phyloP scores from a whole-genome alignment of 2,329 filamentous ascomycete genomes.

The Harringtonia lauricola region DNA sequence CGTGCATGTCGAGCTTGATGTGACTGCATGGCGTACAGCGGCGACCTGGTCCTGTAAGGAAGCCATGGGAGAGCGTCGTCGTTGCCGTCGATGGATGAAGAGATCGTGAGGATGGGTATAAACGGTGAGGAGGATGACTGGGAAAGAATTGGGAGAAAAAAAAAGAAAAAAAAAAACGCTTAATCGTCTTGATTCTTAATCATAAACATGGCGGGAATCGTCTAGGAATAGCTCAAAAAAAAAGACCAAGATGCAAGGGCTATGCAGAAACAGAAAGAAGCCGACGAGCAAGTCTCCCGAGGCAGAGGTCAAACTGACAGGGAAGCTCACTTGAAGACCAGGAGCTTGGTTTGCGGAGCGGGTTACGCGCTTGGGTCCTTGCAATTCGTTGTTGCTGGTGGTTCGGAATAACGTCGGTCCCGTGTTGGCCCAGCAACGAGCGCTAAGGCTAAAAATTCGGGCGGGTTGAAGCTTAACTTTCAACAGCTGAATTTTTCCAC shows the following conservation, averaged over 20 bases:
- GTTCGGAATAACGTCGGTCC: conserved; percentile 8
- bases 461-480: too few species aligned
- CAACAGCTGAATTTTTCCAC: too few species aligned
- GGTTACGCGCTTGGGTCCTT: neutral
- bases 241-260: neutral
- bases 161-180: conserved; percentile 13
- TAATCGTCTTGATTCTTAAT: conserved; percentile 19
- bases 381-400: conserved; percentile 4
- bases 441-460: conserved; percentile 1
- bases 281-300: neutral
- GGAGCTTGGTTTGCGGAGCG: neutral
- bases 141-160: conserved; percentile 9
- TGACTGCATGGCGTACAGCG: conserved; percentile 33
- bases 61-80: conserved; percentile 20
- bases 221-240: conserved; percentile 15
- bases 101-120: conserved; percentile 5
- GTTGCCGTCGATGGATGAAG: neutral
- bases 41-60: conserved; percentile 28
- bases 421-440: conserved; percentile 10
- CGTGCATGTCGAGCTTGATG: conserved; percentile 35
- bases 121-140: neutral
- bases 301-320: neutral
- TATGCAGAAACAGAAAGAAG: neutral
- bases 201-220: conserved; percentile 20
- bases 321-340: neutral